These are phyloP conservation scores for Thielaviopsis cerberus DNA, from an alignment of 2,329 filamentous ascomycete species.

Conservation along the genomic window DNA sequence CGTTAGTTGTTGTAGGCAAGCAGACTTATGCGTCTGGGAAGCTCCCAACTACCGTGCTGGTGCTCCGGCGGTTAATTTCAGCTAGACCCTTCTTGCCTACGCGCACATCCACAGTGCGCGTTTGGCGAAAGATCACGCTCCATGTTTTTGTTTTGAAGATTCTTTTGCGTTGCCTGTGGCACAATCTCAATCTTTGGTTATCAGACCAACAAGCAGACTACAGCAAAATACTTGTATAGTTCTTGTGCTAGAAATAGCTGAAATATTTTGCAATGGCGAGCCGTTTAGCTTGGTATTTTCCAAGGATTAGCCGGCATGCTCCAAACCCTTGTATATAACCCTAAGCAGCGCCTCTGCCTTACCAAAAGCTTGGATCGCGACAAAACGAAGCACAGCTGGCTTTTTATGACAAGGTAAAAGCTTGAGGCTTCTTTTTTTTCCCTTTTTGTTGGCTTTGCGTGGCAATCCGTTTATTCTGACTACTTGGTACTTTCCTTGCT, in stretches of 20 bases:
- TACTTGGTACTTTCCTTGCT: neutral
- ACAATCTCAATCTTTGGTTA: neutral
- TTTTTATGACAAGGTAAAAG: neutral
- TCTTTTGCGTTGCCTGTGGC: neutral
- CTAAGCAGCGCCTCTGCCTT: neutral
- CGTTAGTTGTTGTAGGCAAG: neutral
- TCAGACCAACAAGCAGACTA: neutral
- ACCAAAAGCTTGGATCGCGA: neutral
- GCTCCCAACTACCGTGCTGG: slow-evolving; percentile 2
- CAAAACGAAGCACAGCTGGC: neutral
- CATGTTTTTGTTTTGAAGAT: neutral
- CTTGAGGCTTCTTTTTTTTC: neutral
- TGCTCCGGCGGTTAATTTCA: slow-evolving; percentile 25
- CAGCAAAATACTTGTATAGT: neutral
- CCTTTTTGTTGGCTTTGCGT: neutral
- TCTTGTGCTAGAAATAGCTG: too few species aligned
- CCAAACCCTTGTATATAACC: neutral
- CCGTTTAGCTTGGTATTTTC: neutral
- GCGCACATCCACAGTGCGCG: slow-evolving; percentile 7
- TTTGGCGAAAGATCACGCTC: slow-evolving; percentile 18
- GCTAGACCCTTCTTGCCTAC: slow-evolving; percentile 25
- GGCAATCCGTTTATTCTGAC: neutral
- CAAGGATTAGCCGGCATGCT: neutral
- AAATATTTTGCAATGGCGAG: too few species aligned
- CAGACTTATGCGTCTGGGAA: neutral